A percentile compares a stretch with the other conserved stretches of the same genome.
phyloP scores from a whole-genome alignment of 225 moss, liverwort and hornwort genomes.

The Asterella californica region DNA sequence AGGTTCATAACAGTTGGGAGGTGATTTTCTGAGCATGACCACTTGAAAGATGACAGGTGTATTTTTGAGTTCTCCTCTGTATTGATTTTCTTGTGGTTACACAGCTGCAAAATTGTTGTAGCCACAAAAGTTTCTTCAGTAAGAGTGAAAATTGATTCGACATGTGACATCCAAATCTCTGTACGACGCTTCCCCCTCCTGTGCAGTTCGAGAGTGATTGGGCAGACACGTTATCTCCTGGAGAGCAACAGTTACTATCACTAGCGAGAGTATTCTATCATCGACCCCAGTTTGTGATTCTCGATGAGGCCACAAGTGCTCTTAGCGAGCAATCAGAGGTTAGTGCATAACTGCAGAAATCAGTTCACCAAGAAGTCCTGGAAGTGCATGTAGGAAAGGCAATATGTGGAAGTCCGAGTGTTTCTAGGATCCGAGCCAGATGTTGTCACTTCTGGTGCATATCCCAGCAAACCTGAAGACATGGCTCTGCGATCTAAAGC shows the following conservation, averaged over 20 bases:
- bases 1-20: constrained; percentile 23
- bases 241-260: constrained; percentile 35
- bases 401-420: neutral
- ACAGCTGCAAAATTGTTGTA: no score
- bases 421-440: no score
- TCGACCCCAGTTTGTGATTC: constrained; percentile 37
- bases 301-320: constrained; percentile 42
- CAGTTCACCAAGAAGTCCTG: no score
- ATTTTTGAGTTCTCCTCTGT: neutral
- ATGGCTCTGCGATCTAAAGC: no score
- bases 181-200: neutral
- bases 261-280: constrained; percentile 40
- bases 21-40: constrained; percentile 5
- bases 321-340: constrained; percentile 42
- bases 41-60: neutral
- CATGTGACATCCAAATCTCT: neutral
- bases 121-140: no score
- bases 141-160: neutral
- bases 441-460: neutral
- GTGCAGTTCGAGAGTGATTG: constrained; percentile 28
- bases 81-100: neutral
- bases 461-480: no score
- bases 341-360: neutral
- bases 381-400: neutral
- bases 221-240: constrained; percentile 27